A percentile compares a stretch with the other conserved stretches of the same genome.
Evolutionary conservation across 2,329 filamentous ascomycete genomes (phyloP).

Genomic region (Thelonectria rubi): DNA sequence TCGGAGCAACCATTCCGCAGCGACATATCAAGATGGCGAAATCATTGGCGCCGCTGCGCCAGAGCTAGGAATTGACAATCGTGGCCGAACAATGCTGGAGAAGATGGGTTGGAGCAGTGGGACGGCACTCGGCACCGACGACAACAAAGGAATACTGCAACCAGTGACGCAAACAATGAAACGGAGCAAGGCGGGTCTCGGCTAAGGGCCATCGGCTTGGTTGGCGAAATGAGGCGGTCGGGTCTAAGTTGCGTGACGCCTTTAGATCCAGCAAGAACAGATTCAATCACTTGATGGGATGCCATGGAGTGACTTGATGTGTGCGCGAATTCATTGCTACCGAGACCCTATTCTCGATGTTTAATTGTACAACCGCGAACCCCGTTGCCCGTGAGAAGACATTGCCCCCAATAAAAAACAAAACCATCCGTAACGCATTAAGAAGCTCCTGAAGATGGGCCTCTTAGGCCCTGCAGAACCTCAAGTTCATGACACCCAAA

Average conservation of each 20-base stretch:
- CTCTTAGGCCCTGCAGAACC: constrained; percentile 52
- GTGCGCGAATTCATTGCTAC: constrained; percentile 69
- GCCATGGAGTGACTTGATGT: constrained; percentile 54
- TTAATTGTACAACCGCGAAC: constrained; percentile 78
- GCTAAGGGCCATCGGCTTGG: constrained; percentile 49
- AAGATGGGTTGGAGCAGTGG: constrained; percentile 98
- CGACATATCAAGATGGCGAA: constrained; percentile 81
- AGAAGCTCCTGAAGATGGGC: constrained; percentile 59
- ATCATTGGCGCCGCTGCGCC: constrained; percentile 86
- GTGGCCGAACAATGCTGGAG: constrained; percentile 85
- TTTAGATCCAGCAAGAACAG: neutral
- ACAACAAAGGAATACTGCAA: constrained; percentile 89
- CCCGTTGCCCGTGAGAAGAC: constrained; percentile 74
- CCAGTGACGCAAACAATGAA: constrained; percentile 91
- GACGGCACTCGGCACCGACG: constrained; percentile 79
- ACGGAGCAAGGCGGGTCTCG: constrained; percentile 83
- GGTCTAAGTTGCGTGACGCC: too few relatives aligned
- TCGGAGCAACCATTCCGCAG: constrained; percentile 33
- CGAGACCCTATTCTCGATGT: constrained; percentile 70
- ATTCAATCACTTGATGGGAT: neutral
- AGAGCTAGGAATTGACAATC: constrained; percentile 84
- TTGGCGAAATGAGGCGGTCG: too few relatives aligned
- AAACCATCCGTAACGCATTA: constrained; percentile 81
- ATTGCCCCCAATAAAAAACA: constrained; percentile 73
- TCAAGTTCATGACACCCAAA: constrained; percentile 67